phyloP scores from a whole-genome alignment of 306 rosid species.

The Datisca glomerata region DNA sequence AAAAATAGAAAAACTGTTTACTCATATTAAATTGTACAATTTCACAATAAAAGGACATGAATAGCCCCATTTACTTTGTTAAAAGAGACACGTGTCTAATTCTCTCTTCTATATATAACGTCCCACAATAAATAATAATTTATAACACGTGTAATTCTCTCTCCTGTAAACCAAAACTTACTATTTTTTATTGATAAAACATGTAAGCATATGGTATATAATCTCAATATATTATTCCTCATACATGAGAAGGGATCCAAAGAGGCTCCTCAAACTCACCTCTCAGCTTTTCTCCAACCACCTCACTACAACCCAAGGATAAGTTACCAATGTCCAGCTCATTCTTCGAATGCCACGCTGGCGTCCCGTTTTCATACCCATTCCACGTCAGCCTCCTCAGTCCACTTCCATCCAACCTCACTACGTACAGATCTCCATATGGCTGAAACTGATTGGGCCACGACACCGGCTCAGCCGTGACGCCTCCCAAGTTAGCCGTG shows the following conservation, averaged over 20 bases:
- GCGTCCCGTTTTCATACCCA: slow-evolving; percentile 73
- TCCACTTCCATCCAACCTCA: slow-evolving; percentile 62
- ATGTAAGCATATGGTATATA: too few species aligned
- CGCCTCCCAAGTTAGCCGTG: slow-evolving; percentile 60
- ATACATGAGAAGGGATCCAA: slow-evolving; percentile 43
- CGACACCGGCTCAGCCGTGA: slow-evolving; percentile 63
- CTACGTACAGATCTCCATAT: slow-evolving; percentile 56
- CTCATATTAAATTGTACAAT: too few species aligned
- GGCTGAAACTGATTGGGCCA: slow-evolving; percentile 87
- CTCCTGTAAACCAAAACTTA: too few species aligned
- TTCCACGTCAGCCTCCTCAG: slow-evolving; percentile 77
- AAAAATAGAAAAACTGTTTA: too few species aligned
- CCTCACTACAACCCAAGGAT: slow-evolving; percentile 3
- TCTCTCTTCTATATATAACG: too few species aligned
- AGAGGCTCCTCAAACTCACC: slow-evolving; percentile 62
- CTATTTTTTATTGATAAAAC: too few species aligned
- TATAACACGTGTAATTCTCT: too few species aligned
- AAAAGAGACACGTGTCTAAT: too few species aligned
- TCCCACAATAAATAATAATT: too few species aligned
- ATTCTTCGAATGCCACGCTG: slow-evolving; percentile 34
- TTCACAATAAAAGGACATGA: too few species aligned
- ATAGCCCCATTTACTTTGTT: too few species aligned
- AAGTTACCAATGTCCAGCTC: slow-evolving; percentile 19
- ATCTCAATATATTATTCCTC: too few species aligned
- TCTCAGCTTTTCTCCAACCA: slow-evolving; percentile 29